Evolutionary conservation across 2,329 filamentous ascomycete species (phyloP).

Genomic region (Penicillium polonicum): DNA sequence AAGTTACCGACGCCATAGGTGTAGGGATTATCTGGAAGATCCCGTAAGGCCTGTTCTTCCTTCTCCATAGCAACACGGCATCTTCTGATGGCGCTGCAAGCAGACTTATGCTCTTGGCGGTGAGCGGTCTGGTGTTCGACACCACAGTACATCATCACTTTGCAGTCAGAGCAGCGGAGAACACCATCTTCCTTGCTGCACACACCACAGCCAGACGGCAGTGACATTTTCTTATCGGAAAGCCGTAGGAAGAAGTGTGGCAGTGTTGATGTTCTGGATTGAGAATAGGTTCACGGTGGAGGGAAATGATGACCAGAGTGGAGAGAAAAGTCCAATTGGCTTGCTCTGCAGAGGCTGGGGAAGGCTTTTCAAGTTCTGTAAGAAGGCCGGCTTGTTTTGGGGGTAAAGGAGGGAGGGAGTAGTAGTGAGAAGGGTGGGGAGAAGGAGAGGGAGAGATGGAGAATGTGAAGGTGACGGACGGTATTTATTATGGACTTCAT

Average conservation of each 20-base stretch:
- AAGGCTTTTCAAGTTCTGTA: not conserved
- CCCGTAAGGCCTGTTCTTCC: slow-evolving; percentile 39
- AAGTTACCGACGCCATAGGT: slow-evolving; percentile 44
- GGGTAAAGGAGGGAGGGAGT: not conserved
- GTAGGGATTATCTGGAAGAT: slow-evolving; percentile 38
- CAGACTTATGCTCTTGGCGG: slow-evolving; percentile 39
- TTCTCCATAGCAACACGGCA: slow-evolving; percentile 31
- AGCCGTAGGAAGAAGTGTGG: not conserved
- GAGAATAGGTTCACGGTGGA: not conserved
- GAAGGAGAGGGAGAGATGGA: not conserved
- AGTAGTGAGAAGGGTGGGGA: not conserved
- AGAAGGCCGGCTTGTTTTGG: not conserved
- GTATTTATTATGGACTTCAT: not conserved
- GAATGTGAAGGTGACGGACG: too few relatives aligned
- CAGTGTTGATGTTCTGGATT: not conserved
- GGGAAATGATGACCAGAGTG: not conserved
- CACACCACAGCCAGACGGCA: slow-evolving; percentile 22
- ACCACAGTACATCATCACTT: slow-evolving; percentile 48
- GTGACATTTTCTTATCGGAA: not conserved
- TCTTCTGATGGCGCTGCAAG: slow-evolving; percentile 19
- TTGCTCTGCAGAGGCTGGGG: not conserved
- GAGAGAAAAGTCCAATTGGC: not conserved
- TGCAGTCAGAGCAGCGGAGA: slow-evolving; percentile 43
- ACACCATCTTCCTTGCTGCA: slow-evolving; percentile 22
- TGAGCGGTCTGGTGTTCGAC: slow-evolving; percentile 46